Percentiles rank a stretch among this genome's conserved stretches.
Evolutionary conservation across 306 rosid species (phyloP).

Genomic region (Elaeagnus macrophylla): DNA sequence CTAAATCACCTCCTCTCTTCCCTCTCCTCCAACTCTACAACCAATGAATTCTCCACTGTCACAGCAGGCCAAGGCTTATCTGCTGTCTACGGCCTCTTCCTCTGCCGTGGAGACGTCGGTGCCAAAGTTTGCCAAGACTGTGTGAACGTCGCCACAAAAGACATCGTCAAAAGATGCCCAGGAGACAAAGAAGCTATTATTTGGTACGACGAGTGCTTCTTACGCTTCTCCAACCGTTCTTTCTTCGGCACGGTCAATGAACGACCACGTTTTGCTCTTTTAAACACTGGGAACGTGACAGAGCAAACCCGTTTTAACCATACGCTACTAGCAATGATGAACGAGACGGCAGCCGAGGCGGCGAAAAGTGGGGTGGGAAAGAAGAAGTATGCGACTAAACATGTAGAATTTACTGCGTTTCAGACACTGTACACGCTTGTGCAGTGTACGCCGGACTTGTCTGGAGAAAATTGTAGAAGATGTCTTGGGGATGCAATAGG

Average conservation of each 20-base stretch:
- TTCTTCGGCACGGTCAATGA: conserved; percentile 1
- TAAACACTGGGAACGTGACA: too few species aligned
- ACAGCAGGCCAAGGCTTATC: conserved; percentile 2
- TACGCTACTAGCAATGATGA: too few species aligned
- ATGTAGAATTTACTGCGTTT: not conserved
- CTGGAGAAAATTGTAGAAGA: not conserved
- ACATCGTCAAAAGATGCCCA: not conserved
- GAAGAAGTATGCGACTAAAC: not conserved
- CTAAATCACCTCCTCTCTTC: conserved; percentile 31
- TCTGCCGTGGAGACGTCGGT: conserved; percentile 31
- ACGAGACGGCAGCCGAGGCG: not conserved
- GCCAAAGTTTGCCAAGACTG: not conserved
- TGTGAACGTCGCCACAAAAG: not conserved
- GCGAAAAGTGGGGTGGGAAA: not conserved
- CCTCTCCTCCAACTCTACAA: conserved; percentile 31
- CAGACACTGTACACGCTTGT: conserved; percentile 9
- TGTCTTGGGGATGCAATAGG: conserved; percentile 2
- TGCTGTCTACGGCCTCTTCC: conserved; percentile 34
- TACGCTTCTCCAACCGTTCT: not conserved
- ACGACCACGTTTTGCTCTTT: conserved; percentile 32
- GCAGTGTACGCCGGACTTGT: conserved; percentile 25
- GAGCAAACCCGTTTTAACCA: too few species aligned
- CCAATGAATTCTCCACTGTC: conserved; percentile 18
- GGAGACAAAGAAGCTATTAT: too few species aligned
- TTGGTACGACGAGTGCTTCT: not conserved